Evolutionary conservation across 2,329 filamentous ascomycete genomes (phyloP).

Genomic region (Hypomyces rosellus): DNA sequence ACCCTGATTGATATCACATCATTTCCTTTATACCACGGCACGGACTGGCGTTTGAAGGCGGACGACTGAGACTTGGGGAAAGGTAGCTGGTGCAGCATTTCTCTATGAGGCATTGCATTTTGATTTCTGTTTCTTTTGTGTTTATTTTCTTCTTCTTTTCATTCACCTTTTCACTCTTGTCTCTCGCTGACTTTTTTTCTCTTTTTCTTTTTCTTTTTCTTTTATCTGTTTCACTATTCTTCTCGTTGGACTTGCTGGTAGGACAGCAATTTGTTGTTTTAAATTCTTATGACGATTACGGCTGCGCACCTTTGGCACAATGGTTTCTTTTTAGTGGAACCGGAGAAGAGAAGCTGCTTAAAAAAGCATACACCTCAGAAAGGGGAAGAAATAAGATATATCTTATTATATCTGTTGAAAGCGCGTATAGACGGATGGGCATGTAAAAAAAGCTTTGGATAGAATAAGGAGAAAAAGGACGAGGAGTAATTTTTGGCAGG

Average conservation of each 20-base stretch:
- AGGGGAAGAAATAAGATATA: slow-evolving; percentile 3
- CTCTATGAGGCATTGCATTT: slow-evolving; percentile 5
- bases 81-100: slow-evolving; percentile 8
- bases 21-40: slow-evolving; percentile 7
- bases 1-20: slow-evolving; percentile 9
- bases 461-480: slow-evolving; percentile 10
- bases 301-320: slow-evolving; percentile 10
- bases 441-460: slow-evolving; percentile 15
- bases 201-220: slow-evolving; percentile 4
- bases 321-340: slow-evolving; percentile 9
- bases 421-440: slow-evolving; percentile 12
- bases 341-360: slow-evolving; percentile 8
- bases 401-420: slow-evolving; percentile 3
- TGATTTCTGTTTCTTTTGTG: not conserved
- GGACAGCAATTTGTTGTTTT: slow-evolving; percentile 7
- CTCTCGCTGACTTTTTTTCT: slow-evolving; percentile 5
- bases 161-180: slow-evolving; percentile 1
- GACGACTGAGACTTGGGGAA: slow-evolving; percentile 1
- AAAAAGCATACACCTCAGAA: slow-evolving; percentile 6
- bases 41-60: slow-evolving; percentile 5
- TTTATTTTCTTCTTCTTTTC: slow-evolving; percentile 1
- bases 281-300: slow-evolving; percentile 15
- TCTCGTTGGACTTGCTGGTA: not conserved
- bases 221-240: slow-evolving; percentile 2
- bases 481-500: slow-evolving; percentile 9